Evolutionary conservation across 1,139 yeast species (phyloP).

Genomic region (Suhomyces chickasaworum): DNA sequence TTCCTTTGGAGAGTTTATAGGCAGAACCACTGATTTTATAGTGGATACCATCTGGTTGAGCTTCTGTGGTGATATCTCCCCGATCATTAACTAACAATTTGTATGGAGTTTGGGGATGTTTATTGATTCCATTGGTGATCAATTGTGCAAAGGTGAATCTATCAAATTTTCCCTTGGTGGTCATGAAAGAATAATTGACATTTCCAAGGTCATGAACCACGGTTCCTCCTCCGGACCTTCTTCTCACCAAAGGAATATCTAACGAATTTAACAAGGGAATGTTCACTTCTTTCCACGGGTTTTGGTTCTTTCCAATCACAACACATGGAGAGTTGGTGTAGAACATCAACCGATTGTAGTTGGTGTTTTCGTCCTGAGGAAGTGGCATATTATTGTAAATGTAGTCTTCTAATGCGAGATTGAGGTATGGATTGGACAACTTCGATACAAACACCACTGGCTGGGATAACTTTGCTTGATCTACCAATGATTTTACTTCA

Average conservation of each 20-base stretch:
- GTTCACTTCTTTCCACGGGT: constrained; percentile 88
- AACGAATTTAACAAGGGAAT: constrained; percentile 55
- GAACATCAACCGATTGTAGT: constrained; percentile 59
- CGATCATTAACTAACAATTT: constrained; percentile 59
- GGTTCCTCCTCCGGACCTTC: constrained; percentile 94
- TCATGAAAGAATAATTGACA: constrained; percentile 81
- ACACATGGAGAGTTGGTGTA: constrained; percentile 84
- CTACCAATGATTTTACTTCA: constrained; percentile 1
- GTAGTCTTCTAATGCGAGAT: constrained; percentile 82
- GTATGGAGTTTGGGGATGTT: constrained; percentile 23
- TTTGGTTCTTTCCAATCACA: constrained; percentile 94
- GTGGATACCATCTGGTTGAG: constrained; percentile 28
- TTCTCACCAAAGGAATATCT: constrained; percentile 69
- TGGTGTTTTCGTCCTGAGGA: constrained; percentile 20
- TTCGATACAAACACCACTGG: constrained; percentile 47
- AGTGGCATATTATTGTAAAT: constrained; percentile 67
- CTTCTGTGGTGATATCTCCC: constrained; percentile 69
- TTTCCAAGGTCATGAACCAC: constrained; percentile 97
- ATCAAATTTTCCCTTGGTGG: constrained; percentile 66
- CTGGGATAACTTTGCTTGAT: constrained; percentile 20
- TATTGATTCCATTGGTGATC: constrained; percentile 55
- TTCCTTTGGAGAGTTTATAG: constrained; percentile 78
- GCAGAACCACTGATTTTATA: constrained; percentile 89
- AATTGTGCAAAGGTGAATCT: constrained; percentile 61
- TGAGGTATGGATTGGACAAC: constrained; percentile 66